phyloP scores from a whole-genome alignment of 768 basidiomycete species.

The Russula earlei region DNA sequence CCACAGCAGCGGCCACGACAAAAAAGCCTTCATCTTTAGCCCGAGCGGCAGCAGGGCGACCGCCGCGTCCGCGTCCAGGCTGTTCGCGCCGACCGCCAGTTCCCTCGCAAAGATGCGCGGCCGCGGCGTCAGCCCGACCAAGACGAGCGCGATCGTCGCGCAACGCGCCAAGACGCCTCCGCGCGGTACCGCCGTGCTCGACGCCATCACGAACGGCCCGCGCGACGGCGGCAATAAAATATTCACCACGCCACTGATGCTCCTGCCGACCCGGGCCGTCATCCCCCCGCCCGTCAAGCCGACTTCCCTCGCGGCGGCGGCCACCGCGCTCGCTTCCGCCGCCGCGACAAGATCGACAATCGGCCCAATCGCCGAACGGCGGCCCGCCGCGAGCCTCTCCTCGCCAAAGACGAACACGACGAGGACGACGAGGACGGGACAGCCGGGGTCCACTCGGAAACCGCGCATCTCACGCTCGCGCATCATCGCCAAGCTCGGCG shows the following conservation, averaged over 20 bases:
- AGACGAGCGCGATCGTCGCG: constrained; percentile 13
- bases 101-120: constrained; percentile 18
- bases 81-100: constrained; percentile 23
- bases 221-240: constrained; percentile 26
- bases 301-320: constrained; percentile 26
- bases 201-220: constrained; percentile 30
- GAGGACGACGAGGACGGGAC: constrained; percentile 24
- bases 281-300: constrained; percentile 18
- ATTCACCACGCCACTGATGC: constrained; percentile 45
- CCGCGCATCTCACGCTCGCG: constrained; percentile 76
- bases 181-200: constrained; percentile 23
- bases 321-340: constrained; percentile 20
- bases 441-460: constrained; percentile 37
- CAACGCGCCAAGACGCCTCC: constrained; percentile 12
- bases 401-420: constrained; percentile 12
- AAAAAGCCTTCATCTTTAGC: constrained; percentile 16
- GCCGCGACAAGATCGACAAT: no score
- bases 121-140: background rate
- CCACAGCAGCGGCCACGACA: background rate
- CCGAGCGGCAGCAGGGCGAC: constrained; percentile 17
- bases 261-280: constrained; percentile 27
- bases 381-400: background rate
- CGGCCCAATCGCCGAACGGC: background rate
- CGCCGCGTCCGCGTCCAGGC: constrained; percentile 11
- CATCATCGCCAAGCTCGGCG: constrained; percentile 67